Evolutionary conservation across 352 stramenopile species (phyloP), one percentile per base, ranked within the genome.

Genomic region (Globisporangium takayamanum): DNA sequence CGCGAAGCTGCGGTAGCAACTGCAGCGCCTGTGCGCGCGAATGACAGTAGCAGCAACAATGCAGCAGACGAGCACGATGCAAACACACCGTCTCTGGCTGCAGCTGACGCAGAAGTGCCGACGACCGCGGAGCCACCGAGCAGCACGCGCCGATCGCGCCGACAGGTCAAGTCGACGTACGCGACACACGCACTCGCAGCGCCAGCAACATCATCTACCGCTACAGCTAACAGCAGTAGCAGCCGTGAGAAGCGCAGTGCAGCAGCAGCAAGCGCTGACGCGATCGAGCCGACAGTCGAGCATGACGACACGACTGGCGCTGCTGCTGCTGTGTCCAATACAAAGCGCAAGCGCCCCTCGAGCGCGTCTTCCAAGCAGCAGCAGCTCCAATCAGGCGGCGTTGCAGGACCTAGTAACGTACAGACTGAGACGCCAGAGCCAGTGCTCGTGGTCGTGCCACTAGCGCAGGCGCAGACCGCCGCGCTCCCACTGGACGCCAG

Each of bases 121-220:
- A 26, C 44, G 53, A 41, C 41, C n/a, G 25, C 7, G 6, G 53
- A 49, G 2, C 18, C 18, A 20, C 53, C 30, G 53, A 58, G 42
- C 53, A 62, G n/a, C 44, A 20, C 39, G 54, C 64, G 67, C 26
- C 67, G 67, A 15, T 72, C 67, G 39, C 64, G 66, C 36, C 67
- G 67, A 14, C 62, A 58, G 41, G 53, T 59, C 60, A 71, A 71
- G 64, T 68, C 67, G 26, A 65, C 63, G 51, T 66, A 66, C 45
- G 60, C 55, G 16, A 64, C 59, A 26, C 28, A 64, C 55, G 36
- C 49, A 10, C 57, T 42, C 37, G 22, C n/a, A 44, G 53, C 28
- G 33, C 18, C 44, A 28, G 11, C 16, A 15, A n/a, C 14, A 8
- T 20, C 41, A 47, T 22, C 41, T 22, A 5, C 11, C 2, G 10